Base-by-base conservation (phyloP, 768 basidiomycete genomes). In the Candolleomyces aberdarensis region DNA sequence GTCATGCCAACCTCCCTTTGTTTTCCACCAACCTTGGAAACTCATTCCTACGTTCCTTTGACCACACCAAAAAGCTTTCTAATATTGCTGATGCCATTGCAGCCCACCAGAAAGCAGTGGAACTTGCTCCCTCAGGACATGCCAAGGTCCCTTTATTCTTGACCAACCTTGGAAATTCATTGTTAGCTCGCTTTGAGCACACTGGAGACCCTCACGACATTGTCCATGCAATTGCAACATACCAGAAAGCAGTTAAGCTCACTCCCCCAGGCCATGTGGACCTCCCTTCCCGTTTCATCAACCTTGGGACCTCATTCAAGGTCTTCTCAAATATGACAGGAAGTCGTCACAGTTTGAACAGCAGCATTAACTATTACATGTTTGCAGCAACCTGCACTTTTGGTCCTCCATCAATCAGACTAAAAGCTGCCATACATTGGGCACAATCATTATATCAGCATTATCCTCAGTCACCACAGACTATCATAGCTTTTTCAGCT, bases 341-440 rank as follows among this genome's bases (percentile, higher is more conserved):
- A 29, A 41, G 54, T 22, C 17, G 19, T 44, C 19, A 56, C 17
- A 58, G 61, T 29, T 22, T 63, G 32, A 51, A 57, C 19, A 29
- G 26, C n/a, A 44, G 58, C 9, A 50, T 65, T 22, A 9, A 36
- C 17, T 7, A n/a, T 8, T 63, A 59, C 36, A 17, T 22, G 17
- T 17, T 31, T 39, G 63, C 63, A 54, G 53, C 62, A 13, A 63
- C 57, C 13, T 59, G 57, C 31, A 22, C 9, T 39, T 14, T 50
- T 36, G 63, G 64, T 4, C 40, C 58, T 15, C 64, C 66, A 13
- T 31, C 13, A n/a, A 31, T 48, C 8, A 22, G 48, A 22, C 56
- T 64, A 8, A 6, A 31, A 4, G 59, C 63, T 26, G 64, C 64
- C 20, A 17, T 10, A 29, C 6, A 22, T 10, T 67, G 66, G 66